Conservation (phyloP, 2,329 filamentous ascomycete species). For the Fusarium cyanostomum region DNA sequence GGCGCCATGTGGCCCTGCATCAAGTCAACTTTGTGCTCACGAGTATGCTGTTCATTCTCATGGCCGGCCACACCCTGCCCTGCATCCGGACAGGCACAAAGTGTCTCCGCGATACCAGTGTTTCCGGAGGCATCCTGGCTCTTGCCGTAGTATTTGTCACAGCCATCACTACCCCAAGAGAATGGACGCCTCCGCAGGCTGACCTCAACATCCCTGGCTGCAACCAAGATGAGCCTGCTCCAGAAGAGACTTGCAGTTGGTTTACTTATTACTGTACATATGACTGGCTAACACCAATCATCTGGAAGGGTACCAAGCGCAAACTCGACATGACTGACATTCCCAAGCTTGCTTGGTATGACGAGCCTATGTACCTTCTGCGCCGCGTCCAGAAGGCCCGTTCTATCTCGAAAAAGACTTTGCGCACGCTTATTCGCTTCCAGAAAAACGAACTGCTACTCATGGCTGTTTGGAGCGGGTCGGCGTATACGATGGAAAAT, state of each 20-base stretch:
- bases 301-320: conserved; percentile 57
- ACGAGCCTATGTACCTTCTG: conserved; percentile 61
- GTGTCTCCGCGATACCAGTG: conserved; percentile 44
- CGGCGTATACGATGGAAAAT: conserved; percentile 57
- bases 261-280: conserved; percentile 62
- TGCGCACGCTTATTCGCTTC: conserved; percentile 57
- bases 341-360: conserved; percentile 63
- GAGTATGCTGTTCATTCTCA: conserved; percentile 50
- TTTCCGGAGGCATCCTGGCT: conserved; percentile 49
- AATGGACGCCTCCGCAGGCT: conserved; percentile 59
- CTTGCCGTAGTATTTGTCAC: conserved; percentile 51
- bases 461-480: conserved; percentile 56
- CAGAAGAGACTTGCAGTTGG: conserved; percentile 65
- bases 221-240: conserved; percentile 54
- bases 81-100: conserved; percentile 52
- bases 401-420: conserved; percentile 53
- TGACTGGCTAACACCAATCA: conserved; percentile 59
- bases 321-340: conserved; percentile 59
- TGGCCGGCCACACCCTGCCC: conserved; percentile 53
- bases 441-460: conserved; percentile 53
- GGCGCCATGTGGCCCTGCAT: conserved; percentile 58
- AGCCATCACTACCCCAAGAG: conserved; percentile 58
- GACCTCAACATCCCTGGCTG: conserved; percentile 52
- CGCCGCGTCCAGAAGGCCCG: conserved; percentile 56
- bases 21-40: conserved; percentile 59